Percentiles rank a stretch among this genome's conserved stretches.
phyloP scores from a whole-genome alignment of 2,329 filamentous ascomycete species.

The Colletotrichum tofieldiae region DNA sequence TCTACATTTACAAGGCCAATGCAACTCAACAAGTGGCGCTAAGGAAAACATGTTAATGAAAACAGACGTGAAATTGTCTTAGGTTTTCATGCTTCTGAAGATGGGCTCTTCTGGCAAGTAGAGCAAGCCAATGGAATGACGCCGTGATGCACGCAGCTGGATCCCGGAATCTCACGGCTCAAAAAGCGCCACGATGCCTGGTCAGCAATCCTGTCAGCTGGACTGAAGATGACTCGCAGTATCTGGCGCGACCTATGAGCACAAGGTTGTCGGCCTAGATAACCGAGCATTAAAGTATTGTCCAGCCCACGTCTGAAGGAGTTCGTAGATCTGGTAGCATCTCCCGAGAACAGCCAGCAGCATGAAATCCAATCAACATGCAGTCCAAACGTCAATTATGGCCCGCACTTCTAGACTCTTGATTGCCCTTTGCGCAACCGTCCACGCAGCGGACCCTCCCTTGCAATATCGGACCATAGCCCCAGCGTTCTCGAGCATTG shows the following conservation, averaged over 20 bases:
- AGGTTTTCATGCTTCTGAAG: neutral
- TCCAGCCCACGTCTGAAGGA: too few species aligned
- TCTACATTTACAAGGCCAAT: too few species aligned
- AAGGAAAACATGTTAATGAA: too few species aligned
- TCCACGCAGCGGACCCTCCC: neutral
- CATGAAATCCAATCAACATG: neutral
- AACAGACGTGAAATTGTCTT: neutral
- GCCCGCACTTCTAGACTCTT: neutral
- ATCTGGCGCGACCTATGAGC: neutral
- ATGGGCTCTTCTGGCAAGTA: neutral
- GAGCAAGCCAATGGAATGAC: neutral
- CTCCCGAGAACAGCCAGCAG: neutral
- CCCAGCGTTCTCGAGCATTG: slow-evolving; percentile 9
- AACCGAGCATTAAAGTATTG: neutral
- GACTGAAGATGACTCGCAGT: neutral
- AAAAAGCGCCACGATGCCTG: too few species aligned
- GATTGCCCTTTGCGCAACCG: neutral
- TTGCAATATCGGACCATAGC: neutral
- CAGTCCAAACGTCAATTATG: neutral
- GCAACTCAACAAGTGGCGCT: too few species aligned
- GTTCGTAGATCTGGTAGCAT: neutral
- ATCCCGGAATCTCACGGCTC: neutral
- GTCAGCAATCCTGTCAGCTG: neutral
- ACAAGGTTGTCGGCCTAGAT: neutral
- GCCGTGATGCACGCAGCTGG: too few species aligned